Base-by-base conservation (phyloP, 2,329 filamentous ascomycete species). In the Fusarium cyanostomum region DNA sequence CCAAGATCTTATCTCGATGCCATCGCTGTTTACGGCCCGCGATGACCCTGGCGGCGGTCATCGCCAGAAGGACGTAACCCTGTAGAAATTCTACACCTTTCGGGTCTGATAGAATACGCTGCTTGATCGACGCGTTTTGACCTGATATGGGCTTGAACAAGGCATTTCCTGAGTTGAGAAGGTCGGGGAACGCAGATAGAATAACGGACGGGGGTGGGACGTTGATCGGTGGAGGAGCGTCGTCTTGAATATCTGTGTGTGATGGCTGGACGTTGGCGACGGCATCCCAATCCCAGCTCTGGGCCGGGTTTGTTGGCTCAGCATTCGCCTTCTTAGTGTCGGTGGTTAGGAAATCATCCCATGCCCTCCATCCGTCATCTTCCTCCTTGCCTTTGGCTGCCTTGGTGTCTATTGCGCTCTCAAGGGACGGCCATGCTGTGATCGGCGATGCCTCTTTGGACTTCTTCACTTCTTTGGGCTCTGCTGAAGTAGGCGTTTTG, bases 201-300 rank as follows among this genome's bases (percentile, higher is more conserved):
- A 98, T 81, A 16, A 96, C 84, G 1, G 92, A 92, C 1, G 94
- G 94, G 5, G 94, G 94, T 9, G 94, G 94, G 8, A 97, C 88
- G 71, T 97, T 97, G 15, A 88, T 92, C 6, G 93, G 93, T 7
- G 92, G 90, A 21, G 82, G 78, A 34, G 74, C 72, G 54, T 80
- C 74, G n/a, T 61, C 64, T 18, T 50, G 49, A 6, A 56, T 46
- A 10, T 54, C 52, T 8, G 62, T 49, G 24, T 72, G 59, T 46
- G 71, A 43, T 5, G 69, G 58, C 38, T 74, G 56, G 24, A 68
- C 66, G 11, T 66, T 65, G 35, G 80, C 79, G 37, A 75, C 77
- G 2, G 79, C 72, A 28, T 82, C 79, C 84, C 84, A 86, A 42
- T 80, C 79, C 84, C 84, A 86, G 38, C 74, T 74, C 8, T 72